A percentile compares a stretch with the other conserved stretches of the same genome.
Evolutionary conservation across 208 protist genomes (phyloP).

Genomic region (Crithidia mellificae): DNA sequence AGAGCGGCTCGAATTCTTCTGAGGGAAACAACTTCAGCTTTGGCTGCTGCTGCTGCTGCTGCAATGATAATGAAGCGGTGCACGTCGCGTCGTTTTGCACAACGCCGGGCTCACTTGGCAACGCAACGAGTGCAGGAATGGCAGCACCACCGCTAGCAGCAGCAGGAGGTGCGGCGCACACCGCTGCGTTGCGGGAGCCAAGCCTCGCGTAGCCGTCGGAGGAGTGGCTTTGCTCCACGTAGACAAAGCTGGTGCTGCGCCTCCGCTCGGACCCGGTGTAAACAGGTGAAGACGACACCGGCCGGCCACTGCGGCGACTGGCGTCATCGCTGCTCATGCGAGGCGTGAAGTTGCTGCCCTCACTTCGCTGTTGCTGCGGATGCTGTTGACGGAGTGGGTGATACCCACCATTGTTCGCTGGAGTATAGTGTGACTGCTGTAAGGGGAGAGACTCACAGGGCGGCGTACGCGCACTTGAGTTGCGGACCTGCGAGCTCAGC

Average conservation of each 20-base stretch:
- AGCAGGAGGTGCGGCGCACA: no score
- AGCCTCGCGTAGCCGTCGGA: background rate
- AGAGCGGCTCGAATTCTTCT: slow-evolving; percentile 6
- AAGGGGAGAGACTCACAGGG: no score
- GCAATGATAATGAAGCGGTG: background rate
- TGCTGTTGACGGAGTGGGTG: background rate
- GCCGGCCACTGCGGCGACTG: slow-evolving; percentile 7
- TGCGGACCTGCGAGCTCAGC: background rate
- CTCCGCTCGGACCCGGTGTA: background rate
- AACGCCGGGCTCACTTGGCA: no score
- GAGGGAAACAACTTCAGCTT: background rate
- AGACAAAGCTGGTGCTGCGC: background rate
- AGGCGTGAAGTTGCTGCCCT: slow-evolving; percentile 2
- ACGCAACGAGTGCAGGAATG: no score
- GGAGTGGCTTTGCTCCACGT: background rate
- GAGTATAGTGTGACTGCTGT: no score
- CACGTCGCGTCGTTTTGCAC: no score
- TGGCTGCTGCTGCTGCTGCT: background rate
- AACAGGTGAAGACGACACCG: background rate
- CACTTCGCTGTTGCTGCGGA: slow-evolving; percentile 1
- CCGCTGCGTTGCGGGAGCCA: background rate
- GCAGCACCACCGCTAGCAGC: no score
- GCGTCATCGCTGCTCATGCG: slow-evolving; percentile 1
- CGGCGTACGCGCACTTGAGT: slow-evolving; percentile 3
- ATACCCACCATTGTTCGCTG: no score